Evolutionary conservation across 2,329 filamentous ascomycete genomes (phyloP).

Genomic region (Diplodia intermedia): DNA sequence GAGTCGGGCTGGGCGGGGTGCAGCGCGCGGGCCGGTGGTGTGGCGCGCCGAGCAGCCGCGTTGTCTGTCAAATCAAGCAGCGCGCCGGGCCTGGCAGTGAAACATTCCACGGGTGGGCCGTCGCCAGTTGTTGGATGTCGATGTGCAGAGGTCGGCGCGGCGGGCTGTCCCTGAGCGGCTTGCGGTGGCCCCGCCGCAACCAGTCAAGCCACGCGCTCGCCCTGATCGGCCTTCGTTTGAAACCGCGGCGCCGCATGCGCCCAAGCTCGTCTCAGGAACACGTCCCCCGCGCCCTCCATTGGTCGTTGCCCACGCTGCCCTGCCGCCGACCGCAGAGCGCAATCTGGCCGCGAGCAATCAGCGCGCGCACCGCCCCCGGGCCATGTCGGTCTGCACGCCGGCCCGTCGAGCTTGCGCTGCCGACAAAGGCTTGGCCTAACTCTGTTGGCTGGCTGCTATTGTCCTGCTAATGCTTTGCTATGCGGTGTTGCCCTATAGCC

Average conservation of each 20-base stretch:
- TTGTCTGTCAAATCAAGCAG: slow-evolving; percentile 8
- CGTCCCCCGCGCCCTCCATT: slow-evolving; percentile 13
- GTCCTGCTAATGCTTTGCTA: slow-evolving; percentile 10
- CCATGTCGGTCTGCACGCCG: neutral
- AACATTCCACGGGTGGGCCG: slow-evolving; percentile 31
- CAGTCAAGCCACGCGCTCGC: slow-evolving; percentile 20
- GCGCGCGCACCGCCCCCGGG: slow-evolving; percentile 4
- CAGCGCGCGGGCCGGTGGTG: neutral
- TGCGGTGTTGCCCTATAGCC: slow-evolving; percentile 11
- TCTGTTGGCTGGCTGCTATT: slow-evolving; percentile 28
- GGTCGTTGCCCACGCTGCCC: neutral
- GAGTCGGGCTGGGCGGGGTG: neutral
- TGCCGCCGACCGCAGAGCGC: slow-evolving; percentile 22
- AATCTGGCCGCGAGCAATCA: slow-evolving; percentile 15
- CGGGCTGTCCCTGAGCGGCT: slow-evolving; percentile 9
- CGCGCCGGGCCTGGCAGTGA: slow-evolving; percentile 19
- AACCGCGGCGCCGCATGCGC: slow-evolving; percentile 14
- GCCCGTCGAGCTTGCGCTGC: slow-evolving; percentile 17
- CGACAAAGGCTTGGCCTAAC: slow-evolving; percentile 21
- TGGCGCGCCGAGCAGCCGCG: slow-evolving; percentile 5
- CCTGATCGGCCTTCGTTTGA: slow-evolving; percentile 23
- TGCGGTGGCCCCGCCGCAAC: neutral
- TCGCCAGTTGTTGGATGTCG: slow-evolving; percentile 15
- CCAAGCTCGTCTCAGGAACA: slow-evolving; percentile 29
- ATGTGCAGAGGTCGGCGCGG: slow-evolving; percentile 27